Evolutionary conservation across 1,284 basidiomycete species (phyloP).

Genomic region (Kalmanozyma brasiliensis): DNA sequence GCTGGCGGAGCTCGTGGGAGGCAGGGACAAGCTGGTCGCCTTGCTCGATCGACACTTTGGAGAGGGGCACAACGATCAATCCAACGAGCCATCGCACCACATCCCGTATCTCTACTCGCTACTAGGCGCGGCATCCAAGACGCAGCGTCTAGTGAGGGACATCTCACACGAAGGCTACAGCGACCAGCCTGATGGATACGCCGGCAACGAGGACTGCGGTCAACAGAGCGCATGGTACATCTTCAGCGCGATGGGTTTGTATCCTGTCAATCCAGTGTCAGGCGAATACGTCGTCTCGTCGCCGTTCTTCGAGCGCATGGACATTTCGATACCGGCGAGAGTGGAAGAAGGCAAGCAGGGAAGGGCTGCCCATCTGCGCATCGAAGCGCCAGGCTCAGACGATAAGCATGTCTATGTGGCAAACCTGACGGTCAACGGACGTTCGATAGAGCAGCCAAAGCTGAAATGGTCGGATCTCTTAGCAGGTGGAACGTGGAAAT

Average conservation of each 20-base stretch:
- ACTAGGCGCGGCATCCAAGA: conserved; percentile 76
- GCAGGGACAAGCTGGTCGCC: conserved; percentile 74
- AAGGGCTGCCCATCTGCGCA: conserved; percentile 10
- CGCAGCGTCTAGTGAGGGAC: conserved; percentile 77
- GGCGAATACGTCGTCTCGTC: conserved; percentile 75
- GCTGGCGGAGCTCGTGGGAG: conserved; percentile 76
- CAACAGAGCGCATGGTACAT: conserved; percentile 90
- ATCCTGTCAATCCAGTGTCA: conserved; percentile 76
- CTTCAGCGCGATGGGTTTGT: conserved; percentile 81
- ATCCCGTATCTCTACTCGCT: conserved; percentile 83
- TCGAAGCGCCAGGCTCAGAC: conserved; percentile 21
- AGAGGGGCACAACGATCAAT: conserved; percentile 83
- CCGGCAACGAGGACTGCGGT: conserved; percentile 87
- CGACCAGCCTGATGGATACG: conserved; percentile 75
- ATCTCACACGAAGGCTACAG: conserved; percentile 77
- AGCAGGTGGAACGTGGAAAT: conserved; percentile 38
- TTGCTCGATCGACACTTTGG: conserved; percentile 82
- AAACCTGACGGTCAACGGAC: conserved; percentile 29
- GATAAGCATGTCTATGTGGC: conserved; percentile 29
- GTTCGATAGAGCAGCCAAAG: conserved; percentile 15
- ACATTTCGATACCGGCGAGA: conserved; percentile 72
- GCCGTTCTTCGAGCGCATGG: conserved; percentile 78
- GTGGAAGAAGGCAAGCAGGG: not conserved
- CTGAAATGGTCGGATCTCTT: conserved; percentile 35
- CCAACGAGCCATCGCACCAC: conserved; percentile 83